Base-by-base conservation (phyloP, 306 rosid species). In the Medicago arabica region DNA sequence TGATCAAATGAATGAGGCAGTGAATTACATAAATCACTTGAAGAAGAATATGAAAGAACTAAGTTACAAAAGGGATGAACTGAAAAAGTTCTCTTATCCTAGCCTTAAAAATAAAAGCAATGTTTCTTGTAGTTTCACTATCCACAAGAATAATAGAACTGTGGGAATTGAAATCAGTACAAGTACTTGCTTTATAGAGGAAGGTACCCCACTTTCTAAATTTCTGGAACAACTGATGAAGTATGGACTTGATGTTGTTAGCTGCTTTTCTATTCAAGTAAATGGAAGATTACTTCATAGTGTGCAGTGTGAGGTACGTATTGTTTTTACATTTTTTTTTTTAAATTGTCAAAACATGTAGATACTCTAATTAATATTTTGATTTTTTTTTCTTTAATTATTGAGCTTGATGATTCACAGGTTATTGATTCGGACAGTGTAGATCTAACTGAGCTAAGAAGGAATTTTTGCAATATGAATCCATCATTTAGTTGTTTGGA, bases 1-100 rank as follows among this genome's bases (percentile, higher is more conserved):
- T 0, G 96, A 91, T 77, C 88, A 85, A 68, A 72, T 87, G 67
- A 80, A 80, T 16, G 89, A 74, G 81, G 91, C 90, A 18, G 92
- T 80, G 77, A 86, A 79, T 71, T 87, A 91, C 25, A 89, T 91
- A 74, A 86, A 86, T 4, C 83, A 89, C 19, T 5, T 84, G 51
- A 80, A 81, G 71, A 76, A 71, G 67, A 86, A 78, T 70, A 88
- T 88, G 41, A 55, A 82, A 75, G 89, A 70, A 16, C 76, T 87
- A 40, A 57, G 49, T 44, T 53, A 44, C 6, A 85, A 76, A 78
- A 91, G 82, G 73, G 88, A 88, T 75, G 76, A 59, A 72, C 72
- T 89, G 6, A 83, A 74, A 79, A 85, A 44, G 66, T 16, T 69
- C 36, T 15, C 72, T 1, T 15, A 60, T 41, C 34, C 67, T 2